A percentile compares a stretch with the other conserved stretches of the same genome.
phyloP scores from a whole-genome alignment of 495 filamentous ascomycete species.

The Mytilinidion resinicola region DNA sequence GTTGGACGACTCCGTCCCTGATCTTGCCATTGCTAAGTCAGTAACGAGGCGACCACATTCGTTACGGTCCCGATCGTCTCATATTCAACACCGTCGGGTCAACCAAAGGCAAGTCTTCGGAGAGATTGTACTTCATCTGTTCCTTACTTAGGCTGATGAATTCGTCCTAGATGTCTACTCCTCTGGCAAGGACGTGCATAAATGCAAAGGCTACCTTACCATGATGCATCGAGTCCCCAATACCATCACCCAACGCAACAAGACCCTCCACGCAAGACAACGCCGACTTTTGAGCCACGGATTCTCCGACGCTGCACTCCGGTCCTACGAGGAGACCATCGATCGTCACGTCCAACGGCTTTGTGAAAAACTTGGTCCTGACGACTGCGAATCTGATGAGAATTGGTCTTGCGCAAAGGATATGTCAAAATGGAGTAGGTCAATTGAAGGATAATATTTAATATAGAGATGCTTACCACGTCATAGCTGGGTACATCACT shows the following conservation, averaged over 20 bases:
- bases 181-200: not conserved
- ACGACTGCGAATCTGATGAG: not conserved
- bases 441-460: not conserved
- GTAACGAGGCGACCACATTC: conserved; percentile 3
- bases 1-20: not conserved
- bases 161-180: conserved; percentile 7
- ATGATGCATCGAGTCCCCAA: conserved; percentile 2
- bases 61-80: conserved; percentile 26
- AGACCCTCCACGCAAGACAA: conserved; percentile 2
- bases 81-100: conserved; percentile 15
- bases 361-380: conserved; percentile 21
- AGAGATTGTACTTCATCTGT: not conserved
- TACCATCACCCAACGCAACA: conserved; percentile 4
- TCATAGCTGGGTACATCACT: conserved; percentile 1
- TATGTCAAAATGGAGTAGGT: conserved; percentile 1
- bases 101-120: not conserved
- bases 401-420: conserved; percentile 1
- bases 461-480: not conserved
- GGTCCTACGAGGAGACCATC: conserved; percentile 22
- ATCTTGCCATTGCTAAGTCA: not conserved
- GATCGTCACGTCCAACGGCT: conserved; percentile 11
- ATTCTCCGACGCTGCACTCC: conserved; percentile 24
- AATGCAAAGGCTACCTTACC: conserved; percentile 4
- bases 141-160: not conserved
- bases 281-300: conserved; percentile 15